These are phyloP conservation scores for Dictyostelium citrinum DNA, from an alignment of 78 protist genomes.

Conservation along the genomic window DNA sequence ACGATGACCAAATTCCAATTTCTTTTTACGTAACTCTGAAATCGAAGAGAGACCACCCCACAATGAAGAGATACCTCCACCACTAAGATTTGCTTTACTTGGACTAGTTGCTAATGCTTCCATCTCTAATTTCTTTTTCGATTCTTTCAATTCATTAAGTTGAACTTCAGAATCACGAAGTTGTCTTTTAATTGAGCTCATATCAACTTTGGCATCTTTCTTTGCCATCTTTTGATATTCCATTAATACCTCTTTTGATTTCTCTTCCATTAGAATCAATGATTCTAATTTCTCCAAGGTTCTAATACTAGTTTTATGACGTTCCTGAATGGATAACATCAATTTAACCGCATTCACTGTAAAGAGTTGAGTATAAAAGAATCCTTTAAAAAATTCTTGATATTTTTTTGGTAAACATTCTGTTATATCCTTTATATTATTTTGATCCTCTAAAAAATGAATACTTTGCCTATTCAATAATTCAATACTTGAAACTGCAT, in stretches of 20 bases:
- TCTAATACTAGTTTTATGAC: conserved; percentile 43
- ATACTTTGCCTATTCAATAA: conserved; percentile 65
- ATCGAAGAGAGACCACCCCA: conserved; percentile 11
- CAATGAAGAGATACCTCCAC: conserved; percentile 12
- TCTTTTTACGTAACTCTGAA: conserved; percentile 69
- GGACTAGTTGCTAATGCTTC: conserved; percentile 49
- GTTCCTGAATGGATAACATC: conserved; percentile 57
- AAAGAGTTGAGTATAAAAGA: conserved; percentile 39
- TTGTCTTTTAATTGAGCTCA: conserved; percentile 44
- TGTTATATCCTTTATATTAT: neutral
- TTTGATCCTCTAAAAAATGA: conserved; percentile 50
- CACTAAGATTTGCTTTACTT: neutral
- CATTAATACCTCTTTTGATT: conserved; percentile 56
- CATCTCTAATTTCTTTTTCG: conserved; percentile 69
- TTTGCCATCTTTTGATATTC: conserved; percentile 57
- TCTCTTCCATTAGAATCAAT: conserved; percentile 66
- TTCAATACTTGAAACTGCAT: conserved; percentile 43
- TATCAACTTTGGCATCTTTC: conserved; percentile 29
- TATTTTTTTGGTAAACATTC: conserved; percentile 55
- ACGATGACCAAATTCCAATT: conserved; percentile 74
- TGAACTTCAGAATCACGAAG: conserved; percentile 57
- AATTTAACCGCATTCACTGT: conserved; percentile 41
- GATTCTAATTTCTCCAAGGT: conserved; percentile 58
- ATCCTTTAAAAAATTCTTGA: conserved; percentile 28
- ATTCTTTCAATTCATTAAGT: conserved; percentile 31